A percentile compares a stretch with the other conserved stretches of the same genome.
Evolutionary conservation across 192 early-diverging fungal species (phyloP).

Genomic region (Backusella luteola): DNA sequence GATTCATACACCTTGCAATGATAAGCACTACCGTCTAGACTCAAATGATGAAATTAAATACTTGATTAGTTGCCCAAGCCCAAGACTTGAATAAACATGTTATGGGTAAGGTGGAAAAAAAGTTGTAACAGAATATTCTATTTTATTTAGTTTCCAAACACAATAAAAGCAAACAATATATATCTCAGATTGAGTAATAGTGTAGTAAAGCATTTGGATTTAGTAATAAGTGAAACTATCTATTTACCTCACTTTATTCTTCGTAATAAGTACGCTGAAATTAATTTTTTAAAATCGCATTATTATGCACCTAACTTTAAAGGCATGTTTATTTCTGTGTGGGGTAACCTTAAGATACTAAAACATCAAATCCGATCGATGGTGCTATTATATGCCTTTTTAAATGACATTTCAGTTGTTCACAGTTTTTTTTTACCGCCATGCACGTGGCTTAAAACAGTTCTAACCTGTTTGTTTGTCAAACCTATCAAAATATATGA

Average conservation of each 20-base stretch:
- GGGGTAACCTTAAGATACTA: not conserved
- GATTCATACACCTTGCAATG: too few relatives aligned
- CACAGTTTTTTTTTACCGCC: not conserved
- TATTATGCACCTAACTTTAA: not conserved
- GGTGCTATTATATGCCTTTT: not conserved
- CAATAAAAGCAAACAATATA: too few relatives aligned
- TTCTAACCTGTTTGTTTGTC: not conserved
- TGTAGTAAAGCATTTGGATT: not conserved
- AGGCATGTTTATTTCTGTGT: not conserved
- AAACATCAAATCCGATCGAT: not conserved
- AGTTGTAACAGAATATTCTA: not conserved
- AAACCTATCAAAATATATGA: not conserved
- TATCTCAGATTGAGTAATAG: not conserved
- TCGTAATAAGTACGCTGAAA: not conserved
- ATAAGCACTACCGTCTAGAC: too few relatives aligned
- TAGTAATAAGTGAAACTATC: not conserved
- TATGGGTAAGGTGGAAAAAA: not conserved
- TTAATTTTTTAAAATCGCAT: not conserved
- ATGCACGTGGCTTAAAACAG: not conserved
- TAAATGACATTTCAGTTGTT: not conserved
- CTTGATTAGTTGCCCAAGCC: not conserved
- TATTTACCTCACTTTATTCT: not conserved
- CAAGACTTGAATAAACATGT: not conserved
- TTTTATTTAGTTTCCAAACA: not conserved
- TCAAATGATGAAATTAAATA: too few relatives aligned